Conservation (phyloP, 768 basidiomycete species). For the Pleurotus tuber-regium region DNA sequence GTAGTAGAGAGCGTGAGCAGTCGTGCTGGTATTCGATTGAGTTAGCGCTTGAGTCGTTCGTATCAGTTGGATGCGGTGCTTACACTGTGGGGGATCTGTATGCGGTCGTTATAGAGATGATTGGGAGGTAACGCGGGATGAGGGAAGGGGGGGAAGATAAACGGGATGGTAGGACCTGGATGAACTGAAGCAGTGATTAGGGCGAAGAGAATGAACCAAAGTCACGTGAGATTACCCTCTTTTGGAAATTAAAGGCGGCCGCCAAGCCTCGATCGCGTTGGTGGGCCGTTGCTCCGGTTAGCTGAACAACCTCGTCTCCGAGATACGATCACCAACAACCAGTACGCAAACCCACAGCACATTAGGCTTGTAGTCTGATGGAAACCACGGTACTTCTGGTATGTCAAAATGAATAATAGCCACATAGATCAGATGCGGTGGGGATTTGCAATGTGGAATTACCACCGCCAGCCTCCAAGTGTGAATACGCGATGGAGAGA, state of each 20-base stretch:
- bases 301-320: too few relatives aligned
- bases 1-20: constrained; percentile 8
- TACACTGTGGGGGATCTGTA: neutral
- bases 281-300: too few relatives aligned
- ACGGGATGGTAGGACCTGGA: neutral
- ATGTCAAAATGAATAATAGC: too few relatives aligned
- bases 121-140: neutral
- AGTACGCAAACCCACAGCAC: too few relatives aligned
- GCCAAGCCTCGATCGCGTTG: too few relatives aligned
- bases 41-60: neutral
- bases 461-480: too few relatives aligned
- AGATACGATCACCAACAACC: too few relatives aligned
- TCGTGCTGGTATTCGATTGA: neutral
- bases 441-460: too few relatives aligned
- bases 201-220: neutral
- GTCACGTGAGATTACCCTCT: neutral
- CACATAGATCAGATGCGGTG: too few relatives aligned
- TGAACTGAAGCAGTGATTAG: neutral
- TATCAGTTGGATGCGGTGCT: neutral
- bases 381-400: too few relatives aligned
- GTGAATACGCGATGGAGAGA: too few relatives aligned
- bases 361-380: too few relatives aligned
- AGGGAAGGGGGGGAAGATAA: neutral
- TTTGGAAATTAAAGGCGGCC: neutral
- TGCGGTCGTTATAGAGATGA: neutral